Evolutionary conservation across 768 basidiomycete species (phyloP), one percentile per base, ranked within the genome.

Genomic region (Dacryopinax primogenitus): DNA sequence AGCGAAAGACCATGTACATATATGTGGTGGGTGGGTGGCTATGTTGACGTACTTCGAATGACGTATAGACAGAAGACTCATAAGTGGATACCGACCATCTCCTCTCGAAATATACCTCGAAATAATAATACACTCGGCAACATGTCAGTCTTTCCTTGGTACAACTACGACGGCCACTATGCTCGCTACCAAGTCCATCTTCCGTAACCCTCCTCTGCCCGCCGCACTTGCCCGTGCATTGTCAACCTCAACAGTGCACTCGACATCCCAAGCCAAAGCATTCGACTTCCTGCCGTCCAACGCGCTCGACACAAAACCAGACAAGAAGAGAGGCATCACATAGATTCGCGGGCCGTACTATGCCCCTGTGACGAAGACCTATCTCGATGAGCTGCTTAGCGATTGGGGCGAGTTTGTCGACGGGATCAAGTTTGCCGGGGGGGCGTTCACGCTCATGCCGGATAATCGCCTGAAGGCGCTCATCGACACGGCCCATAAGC

Each of bases 341-440:
- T 78, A 80, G 69, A 81, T 80, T 62, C 74, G 79, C 15, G 78
- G 79, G 12, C 77, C 78, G 0, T 80, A 79, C 67, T 79, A 79
- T 64, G 70, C 75, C n/a, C 75, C 76, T 0, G 78, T 78, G 28
- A 77, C 77, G 13, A 71, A 73, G 64, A 76, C 76, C 1, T 77
- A 79, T 67, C 71, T 79, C 18, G 72, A 78, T 39, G 78, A 80
- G 51, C 67, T 78, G 1, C 74, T 79, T 2, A 15, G 72, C 61
- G 76, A 78, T 65, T 78, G 78, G 77, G 75, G 77, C 6, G 73
- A 75, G 47, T 78, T 74, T 66, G 77, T 78, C 26, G 80, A 81
- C 64, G 76, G 79, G 0, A 70, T 80, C 62, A 80, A 81, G 69
- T 79, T 79, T 63, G 78, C 78, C 1, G 78, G 78, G 3, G 79